Evolutionary conservation across 495 filamentous ascomycete species (phyloP).

Genomic region (Endocarpon pusillum): DNA sequence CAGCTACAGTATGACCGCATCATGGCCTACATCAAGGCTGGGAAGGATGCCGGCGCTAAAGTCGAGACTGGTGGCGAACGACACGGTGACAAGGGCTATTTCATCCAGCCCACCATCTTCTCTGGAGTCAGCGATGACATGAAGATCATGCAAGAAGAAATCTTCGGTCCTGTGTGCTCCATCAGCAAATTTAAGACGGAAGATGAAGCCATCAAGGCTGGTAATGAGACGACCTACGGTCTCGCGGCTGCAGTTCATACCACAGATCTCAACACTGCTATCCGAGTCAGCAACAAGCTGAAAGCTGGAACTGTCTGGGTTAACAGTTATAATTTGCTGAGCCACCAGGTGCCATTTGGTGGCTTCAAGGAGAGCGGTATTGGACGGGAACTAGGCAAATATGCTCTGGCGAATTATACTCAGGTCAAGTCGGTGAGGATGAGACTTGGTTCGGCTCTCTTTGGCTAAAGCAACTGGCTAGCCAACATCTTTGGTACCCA

Average conservation of each 20-base stretch:
- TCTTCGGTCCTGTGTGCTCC: conserved; percentile 88
- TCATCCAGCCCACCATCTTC: conserved; percentile 97
- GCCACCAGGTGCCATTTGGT: conserved; percentile 72
- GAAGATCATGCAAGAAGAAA: conserved; percentile 99
- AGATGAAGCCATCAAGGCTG: conserved; percentile 66
- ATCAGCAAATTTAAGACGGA: conserved; percentile 88
- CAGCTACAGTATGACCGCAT: conserved; percentile 92
- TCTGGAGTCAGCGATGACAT: conserved; percentile 73
- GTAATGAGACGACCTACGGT: conserved; percentile 66
- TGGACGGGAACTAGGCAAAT: conserved; percentile 88
- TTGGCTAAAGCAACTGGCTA: conserved; percentile 34
- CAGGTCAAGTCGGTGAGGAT: conserved; percentile 58
- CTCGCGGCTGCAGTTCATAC: conserved; percentile 90
- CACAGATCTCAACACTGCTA: conserved; percentile 77
- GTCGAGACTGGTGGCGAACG: conserved; percentile 76
- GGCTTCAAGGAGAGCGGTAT: conserved; percentile 90
- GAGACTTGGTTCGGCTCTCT: conserved; percentile 45
- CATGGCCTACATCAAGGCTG: conserved; percentile 91
- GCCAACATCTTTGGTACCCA: no score
- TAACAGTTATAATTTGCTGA: conserved; percentile 79
- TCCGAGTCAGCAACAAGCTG: conserved; percentile 68
- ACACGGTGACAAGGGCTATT: conserved; percentile 81
- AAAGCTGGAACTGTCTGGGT: conserved; percentile 91
- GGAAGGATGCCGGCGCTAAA: conserved; percentile 74
- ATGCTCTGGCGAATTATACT: conserved; percentile 81